Conservation (phyloP, 352 stramenopile species). For the Globisporangium echinulatum region DNA sequence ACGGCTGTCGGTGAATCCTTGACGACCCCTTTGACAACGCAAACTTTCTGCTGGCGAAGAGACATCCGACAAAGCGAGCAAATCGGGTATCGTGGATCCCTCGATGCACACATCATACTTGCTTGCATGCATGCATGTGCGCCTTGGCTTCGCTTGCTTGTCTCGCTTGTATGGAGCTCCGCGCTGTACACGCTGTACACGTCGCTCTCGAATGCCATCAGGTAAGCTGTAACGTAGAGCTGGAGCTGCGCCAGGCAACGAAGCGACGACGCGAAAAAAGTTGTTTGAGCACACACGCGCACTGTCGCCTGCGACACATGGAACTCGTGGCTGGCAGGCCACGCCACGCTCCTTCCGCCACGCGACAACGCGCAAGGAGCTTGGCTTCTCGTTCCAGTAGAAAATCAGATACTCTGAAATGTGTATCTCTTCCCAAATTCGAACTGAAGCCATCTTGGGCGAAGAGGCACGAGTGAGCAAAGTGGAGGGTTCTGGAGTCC, state of each 20-base stretch:
- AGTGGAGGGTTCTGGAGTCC: background rate
- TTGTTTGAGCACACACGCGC: background rate
- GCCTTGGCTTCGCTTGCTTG: no score
- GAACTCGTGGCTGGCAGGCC: background rate
- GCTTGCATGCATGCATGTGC: no score
- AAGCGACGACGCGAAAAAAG: background rate
- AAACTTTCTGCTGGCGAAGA: no score
- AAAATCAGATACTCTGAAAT: background rate
- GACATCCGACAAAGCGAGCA: no score
- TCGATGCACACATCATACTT: no score
- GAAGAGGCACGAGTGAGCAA: background rate
- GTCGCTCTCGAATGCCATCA: background rate
- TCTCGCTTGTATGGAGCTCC: no score
- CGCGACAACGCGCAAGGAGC: background rate
- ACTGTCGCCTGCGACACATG: background rate
- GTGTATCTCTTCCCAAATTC: conserved; percentile 5
- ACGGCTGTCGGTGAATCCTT: no score
- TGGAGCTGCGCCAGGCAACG: background rate
- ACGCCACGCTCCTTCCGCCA: background rate
- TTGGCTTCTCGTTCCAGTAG: background rate
- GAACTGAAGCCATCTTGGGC: conserved; percentile 6
- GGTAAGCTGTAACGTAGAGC: background rate
- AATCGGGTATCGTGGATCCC: no score
- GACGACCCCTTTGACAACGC: no score
- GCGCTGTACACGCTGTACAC: no score